These are phyloP conservation scores for Camelina neglecta DNA, from an alignment of 345 rosid species.

Conservation along the genomic window DNA sequence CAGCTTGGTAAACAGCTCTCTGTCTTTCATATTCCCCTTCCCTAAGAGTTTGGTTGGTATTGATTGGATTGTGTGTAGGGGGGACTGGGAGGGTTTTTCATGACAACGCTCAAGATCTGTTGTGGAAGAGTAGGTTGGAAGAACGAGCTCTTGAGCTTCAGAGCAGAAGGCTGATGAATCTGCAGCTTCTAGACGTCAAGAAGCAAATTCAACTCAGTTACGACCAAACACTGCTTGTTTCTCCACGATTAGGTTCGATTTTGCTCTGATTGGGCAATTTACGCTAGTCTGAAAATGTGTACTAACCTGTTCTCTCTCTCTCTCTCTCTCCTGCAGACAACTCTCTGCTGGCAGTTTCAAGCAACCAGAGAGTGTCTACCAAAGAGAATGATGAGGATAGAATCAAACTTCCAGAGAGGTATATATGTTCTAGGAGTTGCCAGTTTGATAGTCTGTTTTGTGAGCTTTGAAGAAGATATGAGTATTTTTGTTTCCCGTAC, in stretches of 20 bases:
- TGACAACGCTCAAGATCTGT: constrained; percentile 55
- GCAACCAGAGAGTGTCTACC: neutral
- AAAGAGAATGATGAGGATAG: constrained; percentile 24
- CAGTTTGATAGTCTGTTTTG: neutral
- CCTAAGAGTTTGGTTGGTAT: neutral
- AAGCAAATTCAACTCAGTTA: constrained; percentile 63
- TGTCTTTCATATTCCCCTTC: neutral
- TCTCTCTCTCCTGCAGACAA: too few species aligned
- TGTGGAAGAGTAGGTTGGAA: constrained; percentile 74
- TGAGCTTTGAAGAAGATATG: neutral
- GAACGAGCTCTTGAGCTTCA: constrained; percentile 70
- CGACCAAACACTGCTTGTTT: constrained; percentile 41
- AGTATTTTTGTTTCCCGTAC: neutral
- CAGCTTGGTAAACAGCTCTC: constrained; percentile 53
- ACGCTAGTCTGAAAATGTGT: neutral
- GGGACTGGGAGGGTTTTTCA: constrained; percentile 49
- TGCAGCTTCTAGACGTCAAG: constrained; percentile 74
- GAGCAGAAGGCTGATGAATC: constrained; percentile 63
- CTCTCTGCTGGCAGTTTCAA: constrained; percentile 16
- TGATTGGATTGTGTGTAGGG: constrained; percentile 43
- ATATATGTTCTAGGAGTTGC: neutral
- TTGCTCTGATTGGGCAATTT: neutral
- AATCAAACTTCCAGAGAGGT: constrained; percentile 28
- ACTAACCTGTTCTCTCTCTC: neutral
- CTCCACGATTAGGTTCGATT: constrained; percentile 30